A percentile compares a stretch with the other conserved stretches of the same genome.
phyloP scores from a whole-genome alignment of 2,329 filamentous ascomycete species.

The Penicillium psychrosexuale region DNA sequence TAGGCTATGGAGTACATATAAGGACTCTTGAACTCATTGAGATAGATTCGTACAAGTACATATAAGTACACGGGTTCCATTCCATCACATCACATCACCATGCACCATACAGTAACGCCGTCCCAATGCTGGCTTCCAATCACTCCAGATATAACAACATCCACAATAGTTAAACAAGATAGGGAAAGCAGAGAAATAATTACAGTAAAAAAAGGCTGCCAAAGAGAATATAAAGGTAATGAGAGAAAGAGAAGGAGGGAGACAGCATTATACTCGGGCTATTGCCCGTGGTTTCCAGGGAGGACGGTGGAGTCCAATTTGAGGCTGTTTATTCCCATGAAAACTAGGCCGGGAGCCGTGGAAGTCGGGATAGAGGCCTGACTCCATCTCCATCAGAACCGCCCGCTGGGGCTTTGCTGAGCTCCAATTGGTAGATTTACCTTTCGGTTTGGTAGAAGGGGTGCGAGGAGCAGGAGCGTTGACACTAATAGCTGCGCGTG shows the following conservation, averaged over 20 bases:
- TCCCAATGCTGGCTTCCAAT: constrained; percentile 30
- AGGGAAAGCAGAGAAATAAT: constrained; percentile 12
- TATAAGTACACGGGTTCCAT: not conserved
- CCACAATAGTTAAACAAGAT: constrained; percentile 14
- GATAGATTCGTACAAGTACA: constrained; percentile 4
- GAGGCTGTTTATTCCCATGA: constrained; percentile 32
- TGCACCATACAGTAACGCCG: constrained; percentile 28
- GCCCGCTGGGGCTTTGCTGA: constrained; percentile 44
- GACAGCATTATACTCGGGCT: constrained; percentile 26
- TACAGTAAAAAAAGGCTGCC: constrained; percentile 22
- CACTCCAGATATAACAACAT: constrained; percentile 17
- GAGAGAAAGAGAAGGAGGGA: constrained; percentile 9
- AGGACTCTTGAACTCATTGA: not conserved
- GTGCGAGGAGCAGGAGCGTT: constrained; percentile 17
- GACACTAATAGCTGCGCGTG: constrained; percentile 36
- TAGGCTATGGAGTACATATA: not conserved
- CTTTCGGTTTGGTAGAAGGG: constrained; percentile 24
- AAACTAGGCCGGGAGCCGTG: constrained; percentile 17
- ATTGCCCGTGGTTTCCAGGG: constrained; percentile 34
- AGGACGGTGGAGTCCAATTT: constrained; percentile 32
- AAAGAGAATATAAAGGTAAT: constrained; percentile 10
- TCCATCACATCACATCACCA: constrained; percentile 9
- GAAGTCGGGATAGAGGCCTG: constrained; percentile 35
- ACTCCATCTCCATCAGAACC: constrained; percentile 45
- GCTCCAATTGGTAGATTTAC: constrained; percentile 27